Evolutionary conservation across 2,329 filamentous ascomycete species (phyloP), one percentile per base, ranked within the genome.

Genomic region (Talaromyces marneffei): DNA sequence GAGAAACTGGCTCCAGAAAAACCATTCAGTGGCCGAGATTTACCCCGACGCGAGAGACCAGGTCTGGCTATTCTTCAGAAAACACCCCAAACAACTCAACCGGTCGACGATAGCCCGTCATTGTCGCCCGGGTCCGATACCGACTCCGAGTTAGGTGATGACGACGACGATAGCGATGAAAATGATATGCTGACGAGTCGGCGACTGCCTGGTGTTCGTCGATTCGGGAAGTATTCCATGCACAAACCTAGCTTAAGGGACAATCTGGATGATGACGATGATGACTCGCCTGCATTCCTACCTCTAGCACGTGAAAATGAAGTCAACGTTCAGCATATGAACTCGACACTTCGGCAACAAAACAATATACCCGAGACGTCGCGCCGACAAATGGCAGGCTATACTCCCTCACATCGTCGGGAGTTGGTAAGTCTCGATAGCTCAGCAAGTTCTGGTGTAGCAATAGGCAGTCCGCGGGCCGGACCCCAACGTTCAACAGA

Each of bases 231-330:
- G 62, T 75, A 74, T 50, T 78, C 76, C 3, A 72, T 66, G 2
- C 74, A 75, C 59, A 70, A 69, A 25, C 66, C 69, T 1, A 65
- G 72, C 40, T 59, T 73, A 12, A 63, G 69, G 23, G 72, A 76
- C 27, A 72, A 75, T 2, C 74, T 77, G 20, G 72, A 76, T 3
- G 76, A 78, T 16, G 76, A 78, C 25, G 78, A 70, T 6, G 78
- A 80, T 37, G 78, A 79, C 20, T 71, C 77, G 0, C 78, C 78
- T 0, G 77, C 78, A 2, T 81, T 81, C 60, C 69, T 80, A 0
- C 78, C 79, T 1, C 67, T 80, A 20, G 66, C 69, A 4, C 68
- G 70, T 2, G 68, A 70, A 3, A 53, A 69, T 2, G 68, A 70
- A 2, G 46, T 60, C 2, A 20, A 62, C 10, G 60, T 66, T 2